Base-by-base conservation (phyloP, 2,329 filamentous ascomycete species). In the Epichloe coenophiala region DNA sequence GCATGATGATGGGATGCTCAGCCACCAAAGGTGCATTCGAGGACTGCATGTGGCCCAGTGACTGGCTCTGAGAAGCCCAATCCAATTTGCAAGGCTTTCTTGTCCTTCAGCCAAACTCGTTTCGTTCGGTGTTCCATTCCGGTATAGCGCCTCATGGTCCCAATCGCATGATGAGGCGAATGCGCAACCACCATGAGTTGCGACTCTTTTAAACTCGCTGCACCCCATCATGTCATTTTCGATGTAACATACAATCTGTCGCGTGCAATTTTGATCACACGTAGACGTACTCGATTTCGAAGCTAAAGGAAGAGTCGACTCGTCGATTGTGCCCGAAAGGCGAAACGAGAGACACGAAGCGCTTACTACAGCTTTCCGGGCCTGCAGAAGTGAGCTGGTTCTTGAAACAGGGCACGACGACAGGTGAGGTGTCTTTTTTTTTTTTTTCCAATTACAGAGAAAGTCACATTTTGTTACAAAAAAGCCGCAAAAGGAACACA, bases 51-150 rank as follows among this genome's bases (percentile, higher is more conserved):
- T 33, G 27, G 19, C 15, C 42, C 27, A 44, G 42, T 9, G 23
- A 44, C 42, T 43, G 41, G 5, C 41, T 43, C 41, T 21, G n/a
- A 45, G 8, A n/a, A n/a, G 13, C 23, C 41, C 41, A 44, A 4
- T 42, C 40, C 17, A 21, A 21, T 3, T 21, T 21, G 19, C 19
- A 17, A 42, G 5, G 2, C n/a, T n/a, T 23, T 23, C 8, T 42
- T 9, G 11, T 17, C 19, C 13, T 38, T 45, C 37, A 45, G 17
- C 33, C 33, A n/a, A 4, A 11, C 41, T 31, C 41, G 19, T 48
- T 53, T 31, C 41, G 19, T 48, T 53, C 50, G 53, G 53, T 54
- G 38, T 51, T 51, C 50, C 23, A 31, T 48, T 52, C 33, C 23
- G 53, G 53, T 4, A 38, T 52, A 54, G 53, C 50, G 52, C 43